phyloP scores from a whole-genome alignment of 176 grass and related monocot species.

The Zoysia japonica region DNA sequence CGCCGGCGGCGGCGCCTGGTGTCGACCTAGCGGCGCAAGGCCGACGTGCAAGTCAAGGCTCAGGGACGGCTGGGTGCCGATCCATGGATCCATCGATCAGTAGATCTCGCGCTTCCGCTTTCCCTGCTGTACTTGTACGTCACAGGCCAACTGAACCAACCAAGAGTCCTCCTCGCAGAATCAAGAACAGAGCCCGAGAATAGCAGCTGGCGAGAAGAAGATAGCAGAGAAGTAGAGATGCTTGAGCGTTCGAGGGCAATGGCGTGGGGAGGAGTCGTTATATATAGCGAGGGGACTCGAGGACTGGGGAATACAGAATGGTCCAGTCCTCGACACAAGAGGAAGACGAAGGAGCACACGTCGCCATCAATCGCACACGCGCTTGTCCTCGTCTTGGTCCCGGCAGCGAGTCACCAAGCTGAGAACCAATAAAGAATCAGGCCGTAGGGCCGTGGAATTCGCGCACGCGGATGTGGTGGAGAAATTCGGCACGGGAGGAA shows the following conservation, averaged over 20 bases:
- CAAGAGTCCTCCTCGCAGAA: neutral
- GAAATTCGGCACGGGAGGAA: neutral
- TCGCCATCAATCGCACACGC: conserved; percentile 8
- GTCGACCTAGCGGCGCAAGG: conserved; percentile 26
- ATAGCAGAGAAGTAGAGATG: neutral
- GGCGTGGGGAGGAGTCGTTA: neutral
- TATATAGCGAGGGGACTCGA: conserved; percentile 36
- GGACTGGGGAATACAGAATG: neutral
- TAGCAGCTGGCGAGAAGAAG: neutral
- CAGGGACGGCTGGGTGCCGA: conserved; percentile 57
- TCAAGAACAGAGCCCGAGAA: neutral
- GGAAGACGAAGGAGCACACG: neutral
- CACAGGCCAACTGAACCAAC: neutral
- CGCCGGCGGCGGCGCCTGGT: conserved; percentile 30
- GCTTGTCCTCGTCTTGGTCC: conserved; percentile 20
- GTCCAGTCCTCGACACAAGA: neutral
- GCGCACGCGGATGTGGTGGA: conserved; percentile 42
- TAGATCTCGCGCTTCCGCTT: too few relatives aligned
- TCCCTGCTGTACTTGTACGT: neutral
- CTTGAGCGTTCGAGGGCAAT: conserved; percentile 25
- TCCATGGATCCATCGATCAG: conserved; percentile 56
- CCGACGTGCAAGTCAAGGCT: conserved; percentile 73
- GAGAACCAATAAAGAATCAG: conserved; percentile 11
- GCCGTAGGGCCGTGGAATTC: conserved; percentile 4
- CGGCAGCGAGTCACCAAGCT: conserved; percentile 6